Evolutionary conservation across 441 rosid species (phyloP).

Genomic region (Macaranga tanarius): DNA sequence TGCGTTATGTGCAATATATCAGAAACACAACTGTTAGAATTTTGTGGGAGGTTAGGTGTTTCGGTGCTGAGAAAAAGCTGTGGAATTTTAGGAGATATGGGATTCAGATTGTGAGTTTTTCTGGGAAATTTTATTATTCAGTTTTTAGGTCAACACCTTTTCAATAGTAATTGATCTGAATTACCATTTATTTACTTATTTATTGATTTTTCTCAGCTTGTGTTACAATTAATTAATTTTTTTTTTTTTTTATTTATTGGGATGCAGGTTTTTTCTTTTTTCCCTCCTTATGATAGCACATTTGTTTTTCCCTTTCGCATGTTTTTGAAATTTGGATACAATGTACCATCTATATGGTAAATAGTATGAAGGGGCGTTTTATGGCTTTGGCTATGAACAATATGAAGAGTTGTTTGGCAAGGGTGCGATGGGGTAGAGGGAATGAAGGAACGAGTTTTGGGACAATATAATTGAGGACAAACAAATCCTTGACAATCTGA

Average conservation of each 20-base stretch:
- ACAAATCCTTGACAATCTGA: neutral
- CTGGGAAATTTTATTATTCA: neutral
- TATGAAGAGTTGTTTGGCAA: neutral
- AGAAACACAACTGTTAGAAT: neutral
- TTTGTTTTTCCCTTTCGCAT: neutral
- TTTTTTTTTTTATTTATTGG: neutral
- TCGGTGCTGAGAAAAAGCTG: constrained; percentile 24
- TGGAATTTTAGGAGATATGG: neutral
- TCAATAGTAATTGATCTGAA: neutral
- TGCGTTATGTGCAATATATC: neutral
- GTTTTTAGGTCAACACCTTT: constrained; percentile 2
- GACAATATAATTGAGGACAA: neutral
- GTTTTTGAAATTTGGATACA: constrained; percentile 10
- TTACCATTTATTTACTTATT: neutral
- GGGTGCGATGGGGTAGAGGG: neutral
- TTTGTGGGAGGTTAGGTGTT: constrained; percentile 5
- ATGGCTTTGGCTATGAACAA: neutral
- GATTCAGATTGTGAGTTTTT: constrained; percentile 12
- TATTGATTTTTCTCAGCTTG: neutral
- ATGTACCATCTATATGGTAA: neutral
- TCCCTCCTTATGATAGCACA: neutral
- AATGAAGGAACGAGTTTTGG: neutral
- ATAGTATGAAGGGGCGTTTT: neutral
- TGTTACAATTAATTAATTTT: too few relatives aligned
- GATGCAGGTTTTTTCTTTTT: neutral